Evolutionary conservation across 1,139 yeast species (phyloP), one percentile per base, ranked within the genome.

Genomic region (Hyphopichia buzzinii): DNA sequence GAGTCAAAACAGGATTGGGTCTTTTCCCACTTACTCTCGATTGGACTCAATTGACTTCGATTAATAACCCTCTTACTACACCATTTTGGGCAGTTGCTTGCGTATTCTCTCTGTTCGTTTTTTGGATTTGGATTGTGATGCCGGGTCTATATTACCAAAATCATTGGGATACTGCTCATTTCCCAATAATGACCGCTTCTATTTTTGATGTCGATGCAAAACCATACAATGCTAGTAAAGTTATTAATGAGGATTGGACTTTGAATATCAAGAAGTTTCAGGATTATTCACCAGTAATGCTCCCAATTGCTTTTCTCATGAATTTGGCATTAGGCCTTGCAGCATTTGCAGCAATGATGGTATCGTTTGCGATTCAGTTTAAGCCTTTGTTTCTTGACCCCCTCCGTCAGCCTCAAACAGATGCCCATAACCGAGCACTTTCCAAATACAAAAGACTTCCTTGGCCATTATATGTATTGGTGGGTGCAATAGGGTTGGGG

Each of bases 21-120:
- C 48, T 77, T 48, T 54, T 76, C 48, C 84, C 84, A 4, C 51
- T 72, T 28, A 68, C 81, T 1, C 74, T 78, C 47, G 83, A 78
- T 51, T 78, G 81, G 81, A 31, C 40, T 11, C 46, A 43, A 36
- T 28, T 43, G 16, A 13, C 40, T 8, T 36, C 40, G n/a, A 16
- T 31, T 10, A 34, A 27, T 16, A 38, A 42, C 26, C 47, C 47
- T 2, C 30, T 43, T 11, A 40, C 37, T 7, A 36, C 44, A 8
- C 47, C 47, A 8, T 36, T 39, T 12, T 36, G 37, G 38, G 26
- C 43, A 4, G 33, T 48, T 3, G 39, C 40, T 12, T 47, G 74
- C 23, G 54, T 56, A 8, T 61, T 64, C 42, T 69, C 33, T 36
- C 25, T 55, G 53, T 17, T 44, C 55, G 37, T 59, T 4, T 22